phyloP scores from a whole-genome alignment of 1,139 yeast species.

The Zygotorulaspora mrakii region DNA sequence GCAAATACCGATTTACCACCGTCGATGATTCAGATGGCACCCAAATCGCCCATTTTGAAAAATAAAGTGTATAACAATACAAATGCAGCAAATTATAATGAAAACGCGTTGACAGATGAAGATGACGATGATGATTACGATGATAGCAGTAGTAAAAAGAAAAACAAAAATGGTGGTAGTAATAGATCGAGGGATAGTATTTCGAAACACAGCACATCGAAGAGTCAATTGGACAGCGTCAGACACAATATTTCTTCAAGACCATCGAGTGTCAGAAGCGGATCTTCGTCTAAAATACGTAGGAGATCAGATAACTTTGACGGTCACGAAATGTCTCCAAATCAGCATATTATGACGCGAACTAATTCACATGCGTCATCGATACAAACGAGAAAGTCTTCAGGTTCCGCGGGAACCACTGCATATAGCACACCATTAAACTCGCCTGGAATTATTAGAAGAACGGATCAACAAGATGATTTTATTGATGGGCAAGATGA shows the following conservation, averaged over 20 bases:
- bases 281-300: constrained; percentile 22
- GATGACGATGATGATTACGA: constrained; percentile 24
- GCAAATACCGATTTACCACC: constrained; percentile 48
- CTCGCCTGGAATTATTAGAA: constrained; percentile 29
- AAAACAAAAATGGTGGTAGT: constrained; percentile 1
- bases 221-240: constrained; percentile 19
- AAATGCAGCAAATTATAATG: constrained; percentile 27
- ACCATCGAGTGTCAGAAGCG: constrained; percentile 25
- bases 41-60: constrained; percentile 62
- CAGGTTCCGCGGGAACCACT: constrained; percentile 30
- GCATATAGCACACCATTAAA: constrained; percentile 34
- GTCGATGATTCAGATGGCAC: constrained; percentile 63
- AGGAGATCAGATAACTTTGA: constrained; percentile 22
- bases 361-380: constrained; percentile 30
- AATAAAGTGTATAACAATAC: constrained; percentile 33
- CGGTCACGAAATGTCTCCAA: constrained; percentile 11
- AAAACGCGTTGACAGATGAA: constrained; percentile 35
- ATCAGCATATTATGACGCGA: constrained; percentile 17
- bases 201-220: constrained; percentile 3
- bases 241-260: constrained; percentile 24
- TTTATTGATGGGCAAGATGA: constrained; percentile 17
- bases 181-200: constrained; percentile 1
- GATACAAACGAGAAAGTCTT: constrained; percentile 32
- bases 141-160: constrained; percentile 7
- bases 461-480: constrained; percentile 11